Evolutionary conservation across 1,284 basidiomycete genomes (phyloP).

Genomic region (Uromyces viciae-fabae): DNA sequence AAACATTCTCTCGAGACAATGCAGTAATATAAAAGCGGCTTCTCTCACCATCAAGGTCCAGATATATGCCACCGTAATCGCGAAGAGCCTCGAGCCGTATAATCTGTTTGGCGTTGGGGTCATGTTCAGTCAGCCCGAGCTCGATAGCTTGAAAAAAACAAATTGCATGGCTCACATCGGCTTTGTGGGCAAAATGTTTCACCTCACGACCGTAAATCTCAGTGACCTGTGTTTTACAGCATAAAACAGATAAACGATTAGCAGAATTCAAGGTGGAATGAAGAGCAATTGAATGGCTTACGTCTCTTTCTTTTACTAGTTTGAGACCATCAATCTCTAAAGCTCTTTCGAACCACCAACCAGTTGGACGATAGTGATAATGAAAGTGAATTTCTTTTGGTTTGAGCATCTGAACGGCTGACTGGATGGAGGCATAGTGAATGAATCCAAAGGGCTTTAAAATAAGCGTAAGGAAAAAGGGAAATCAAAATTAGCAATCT

Average conservation of each 20-base stretch:
- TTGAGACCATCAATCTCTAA: constrained; percentile 51
- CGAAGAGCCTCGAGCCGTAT: constrained; percentile 47
- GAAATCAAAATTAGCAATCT: background rate
- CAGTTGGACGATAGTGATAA: constrained; percentile 50
- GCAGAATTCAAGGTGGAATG: background rate
- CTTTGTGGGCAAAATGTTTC: constrained; percentile 56
- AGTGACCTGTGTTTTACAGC: constrained; percentile 46
- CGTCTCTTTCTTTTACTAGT: constrained; percentile 45
- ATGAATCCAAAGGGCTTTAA: constrained; percentile 55
- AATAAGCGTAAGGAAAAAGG: background rate
- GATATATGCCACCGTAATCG: constrained; percentile 58
- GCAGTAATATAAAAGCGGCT: background rate
- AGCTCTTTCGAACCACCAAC: constrained; percentile 54
- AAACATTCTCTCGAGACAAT: background rate
- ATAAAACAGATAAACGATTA: background rate
- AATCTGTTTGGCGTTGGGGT: background rate
- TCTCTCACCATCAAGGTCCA: constrained; percentile 57
- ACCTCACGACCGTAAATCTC: constrained; percentile 50
- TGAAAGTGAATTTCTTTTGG: constrained; percentile 56
- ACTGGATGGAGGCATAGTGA: constrained; percentile 57
- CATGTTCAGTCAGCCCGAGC: background rate
- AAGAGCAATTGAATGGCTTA: constrained; percentile 47
- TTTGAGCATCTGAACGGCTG: constrained; percentile 56
- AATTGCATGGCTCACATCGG: constrained; percentile 56
- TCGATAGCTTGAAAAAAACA: constrained; percentile 44